These are phyloP conservation scores for Tricholoma saponaceum DNA, from an alignment of 768 basidiomycete genomes.

Conservation along the genomic window DNA sequence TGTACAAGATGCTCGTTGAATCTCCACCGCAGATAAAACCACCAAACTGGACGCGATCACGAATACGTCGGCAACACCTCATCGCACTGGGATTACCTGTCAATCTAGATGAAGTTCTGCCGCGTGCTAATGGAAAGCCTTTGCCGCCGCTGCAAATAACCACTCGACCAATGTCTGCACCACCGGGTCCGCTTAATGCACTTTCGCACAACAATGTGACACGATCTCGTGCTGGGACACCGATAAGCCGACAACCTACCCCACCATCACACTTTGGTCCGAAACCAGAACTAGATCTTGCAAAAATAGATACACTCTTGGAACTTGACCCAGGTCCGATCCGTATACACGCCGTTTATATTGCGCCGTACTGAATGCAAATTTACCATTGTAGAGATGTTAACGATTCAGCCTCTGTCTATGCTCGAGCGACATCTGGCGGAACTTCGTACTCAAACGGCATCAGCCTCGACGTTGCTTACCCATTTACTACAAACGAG, in stretches of 20 bases:
- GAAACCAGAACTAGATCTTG: conserved; percentile 68
- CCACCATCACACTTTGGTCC: conserved; percentile 56
- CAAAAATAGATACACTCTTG: conserved; percentile 62
- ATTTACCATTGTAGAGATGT: conserved; percentile 44
- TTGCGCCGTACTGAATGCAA: not conserved
- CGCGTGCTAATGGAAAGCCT: conserved; percentile 56
- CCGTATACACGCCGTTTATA: not conserved
- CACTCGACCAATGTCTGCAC: conserved; percentile 79
- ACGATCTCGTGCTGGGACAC: conserved; percentile 46
- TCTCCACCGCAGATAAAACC: conserved; percentile 74
- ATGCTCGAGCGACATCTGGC: conserved; percentile 63
- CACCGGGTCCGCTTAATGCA: conserved; percentile 56
- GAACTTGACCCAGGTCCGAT: conserved; percentile 61
- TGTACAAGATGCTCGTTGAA: conserved; percentile 70
- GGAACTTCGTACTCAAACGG: conserved; percentile 69
- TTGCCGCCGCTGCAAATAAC: conserved; percentile 81
- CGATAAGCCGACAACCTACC: conserved; percentile 31
- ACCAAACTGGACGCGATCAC: conserved; percentile 93
- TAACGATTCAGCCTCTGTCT: conserved; percentile 67
- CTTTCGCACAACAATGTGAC: conserved; percentile 24
- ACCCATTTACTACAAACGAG: conserved; percentile 80
- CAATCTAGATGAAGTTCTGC: conserved; percentile 89
- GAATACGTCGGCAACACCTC: conserved; percentile 85
- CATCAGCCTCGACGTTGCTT: conserved; percentile 68
- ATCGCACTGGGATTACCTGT: conserved; percentile 92